A percentile compares a stretch with the other conserved stretches of the same genome.
These are phyloP conservation scores for Pseudoneurospora amorphoporcata DNA, from an alignment of 495 filamentous ascomycete genomes.

Conservation along the genomic window DNA sequence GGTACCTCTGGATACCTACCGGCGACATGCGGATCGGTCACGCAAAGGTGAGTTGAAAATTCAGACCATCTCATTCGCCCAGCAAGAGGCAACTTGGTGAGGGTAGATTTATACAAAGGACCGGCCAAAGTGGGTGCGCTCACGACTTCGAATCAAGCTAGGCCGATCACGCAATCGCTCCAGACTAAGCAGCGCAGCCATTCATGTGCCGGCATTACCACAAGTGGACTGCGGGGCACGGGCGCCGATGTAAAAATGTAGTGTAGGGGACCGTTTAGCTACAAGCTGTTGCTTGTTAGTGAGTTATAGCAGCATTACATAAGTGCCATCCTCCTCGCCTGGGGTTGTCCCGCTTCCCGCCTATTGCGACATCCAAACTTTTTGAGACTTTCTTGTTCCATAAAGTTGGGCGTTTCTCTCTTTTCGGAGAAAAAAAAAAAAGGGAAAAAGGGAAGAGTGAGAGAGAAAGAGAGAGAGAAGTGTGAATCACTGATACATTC, in stretches of 20 bases:
- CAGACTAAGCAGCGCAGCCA: background rate
- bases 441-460: background rate
- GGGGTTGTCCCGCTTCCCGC: background rate
- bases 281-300: background rate
- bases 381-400: background rate
- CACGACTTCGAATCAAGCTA: slow-evolving; percentile 10
- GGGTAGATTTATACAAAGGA: background rate
- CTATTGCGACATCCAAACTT: background rate
- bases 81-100: slow-evolving; percentile 12
- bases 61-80: slow-evolving; percentile 19
- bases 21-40: background rate
- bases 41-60: slow-evolving; percentile 14
- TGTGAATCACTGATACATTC: slow-evolving; percentile 1
- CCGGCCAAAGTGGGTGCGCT: background rate
- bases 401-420: slow-evolving; percentile 6
- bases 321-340: background rate
- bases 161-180: slow-evolving; percentile 27
- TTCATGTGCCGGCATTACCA: background rate
- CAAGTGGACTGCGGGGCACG: slow-evolving; percentile 14
- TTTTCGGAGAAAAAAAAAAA: slow-evolving; percentile 6
- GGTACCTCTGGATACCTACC: background rate
- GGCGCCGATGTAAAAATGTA: slow-evolving; percentile 12
- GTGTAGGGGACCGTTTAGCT: background rate
- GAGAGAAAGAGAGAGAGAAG: too few relatives aligned
- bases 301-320: background rate